Conservation (phyloP, 441 rosid species). For the Brassica balearica region DNA sequence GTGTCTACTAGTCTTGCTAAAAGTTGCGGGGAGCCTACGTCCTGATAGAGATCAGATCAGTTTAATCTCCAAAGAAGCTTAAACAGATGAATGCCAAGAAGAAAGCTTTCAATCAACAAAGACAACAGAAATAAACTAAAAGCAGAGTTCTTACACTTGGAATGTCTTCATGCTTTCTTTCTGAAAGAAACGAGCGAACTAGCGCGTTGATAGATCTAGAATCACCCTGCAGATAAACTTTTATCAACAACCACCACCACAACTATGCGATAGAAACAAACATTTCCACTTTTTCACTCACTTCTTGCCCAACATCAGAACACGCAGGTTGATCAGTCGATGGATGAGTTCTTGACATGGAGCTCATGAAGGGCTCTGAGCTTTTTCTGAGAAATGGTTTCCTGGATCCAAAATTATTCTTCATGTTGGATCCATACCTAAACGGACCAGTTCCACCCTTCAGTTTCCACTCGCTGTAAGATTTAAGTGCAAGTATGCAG, state of each 20-base stretch:
- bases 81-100: background rate
- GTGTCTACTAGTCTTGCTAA: slow-evolving; percentile 18
- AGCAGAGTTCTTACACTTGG: slow-evolving; percentile 58
- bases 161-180: slow-evolving; percentile 80
- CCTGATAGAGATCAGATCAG: background rate
- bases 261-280: slow-evolving; percentile 18
- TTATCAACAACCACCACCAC: slow-evolving; percentile 17
- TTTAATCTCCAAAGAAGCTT: background rate
- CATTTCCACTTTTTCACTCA: slow-evolving; percentile 29
- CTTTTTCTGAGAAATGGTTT: slow-evolving; percentile 57
- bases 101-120: slow-evolving; percentile 22
- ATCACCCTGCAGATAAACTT: slow-evolving; percentile 52
- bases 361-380: slow-evolving; percentile 58
- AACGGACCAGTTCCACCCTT: slow-evolving; percentile 61
- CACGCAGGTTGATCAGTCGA: slow-evolving; percentile 41
- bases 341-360: slow-evolving; percentile 51
- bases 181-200: slow-evolving; percentile 69
- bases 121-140: background rate
- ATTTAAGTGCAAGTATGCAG: slow-evolving; percentile 70
- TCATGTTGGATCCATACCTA: slow-evolving; percentile 54
- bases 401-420: slow-evolving; percentile 43
- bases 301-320: slow-evolving; percentile 36
- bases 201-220: slow-evolving; percentile 60
- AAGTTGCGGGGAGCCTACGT: background rate
- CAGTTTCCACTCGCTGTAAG: slow-evolving; percentile 67